A percentile compares a stretch with the other conserved stretches of the same genome.
Evolutionary conservation across 164 flowering plant genomes (phyloP).

Genomic region (Warburgia ugandensis): DNA sequence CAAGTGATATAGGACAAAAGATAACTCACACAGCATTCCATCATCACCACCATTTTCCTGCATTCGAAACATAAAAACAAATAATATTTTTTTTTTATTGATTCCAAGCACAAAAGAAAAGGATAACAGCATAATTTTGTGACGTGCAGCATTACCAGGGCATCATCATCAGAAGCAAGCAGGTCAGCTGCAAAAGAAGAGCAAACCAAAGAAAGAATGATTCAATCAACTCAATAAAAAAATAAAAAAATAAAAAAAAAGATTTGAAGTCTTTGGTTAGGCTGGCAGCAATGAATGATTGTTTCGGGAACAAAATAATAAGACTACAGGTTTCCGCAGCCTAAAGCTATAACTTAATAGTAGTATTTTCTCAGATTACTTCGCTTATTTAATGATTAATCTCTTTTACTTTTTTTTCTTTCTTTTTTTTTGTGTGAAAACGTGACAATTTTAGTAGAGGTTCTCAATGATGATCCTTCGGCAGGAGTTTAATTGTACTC

Average conservation of each 20-base stretch:
- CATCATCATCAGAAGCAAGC: constrained; percentile 35
- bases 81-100: too few relatives aligned
- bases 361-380: too few relatives aligned
- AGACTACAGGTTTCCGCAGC: too few relatives aligned
- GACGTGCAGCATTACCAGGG: constrained; percentile 22
- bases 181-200: constrained; percentile 28
- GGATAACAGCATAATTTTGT: not conserved
- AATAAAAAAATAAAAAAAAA: too few relatives aligned
- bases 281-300: too few relatives aligned
- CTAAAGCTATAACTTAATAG: too few relatives aligned
- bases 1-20: not conserved
- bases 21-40: constrained; percentile 83
- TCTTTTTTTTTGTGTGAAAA: not conserved
- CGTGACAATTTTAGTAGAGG: too few relatives aligned
- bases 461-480: too few relatives aligned
- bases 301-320: too few relatives aligned
- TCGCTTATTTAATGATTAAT: not conserved
- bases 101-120: not conserved
- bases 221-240: not conserved
- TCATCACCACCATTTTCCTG: constrained; percentile 57
- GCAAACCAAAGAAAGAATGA: not conserved
- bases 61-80: not conserved
- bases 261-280: too few relatives aligned
- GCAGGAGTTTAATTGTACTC: too few relatives aligned
- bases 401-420: too few relatives aligned